Percentiles rank a stretch among this genome's conserved stretches.
Evolutionary conservation across 768 basidiomycete species (phyloP).

Genomic region (Mycena epipterygia): DNA sequence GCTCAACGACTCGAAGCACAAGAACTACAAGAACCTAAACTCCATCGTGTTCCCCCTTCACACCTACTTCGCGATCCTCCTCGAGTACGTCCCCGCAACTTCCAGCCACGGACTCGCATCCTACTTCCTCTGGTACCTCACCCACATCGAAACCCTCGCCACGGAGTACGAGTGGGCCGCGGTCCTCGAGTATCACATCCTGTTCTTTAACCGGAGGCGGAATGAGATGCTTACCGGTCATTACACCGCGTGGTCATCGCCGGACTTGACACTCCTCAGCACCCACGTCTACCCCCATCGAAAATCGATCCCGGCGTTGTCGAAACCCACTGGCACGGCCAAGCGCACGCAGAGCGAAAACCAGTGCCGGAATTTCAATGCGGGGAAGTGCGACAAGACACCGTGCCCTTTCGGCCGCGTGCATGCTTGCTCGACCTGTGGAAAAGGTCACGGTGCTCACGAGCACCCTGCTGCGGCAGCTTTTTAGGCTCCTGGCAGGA

Average conservation of each 20-base stretch:
- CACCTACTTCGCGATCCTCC: conserved; percentile 15
- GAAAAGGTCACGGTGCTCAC: conserved; percentile 10
- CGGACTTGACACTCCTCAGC: conserved; percentile 1
- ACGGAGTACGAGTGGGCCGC: too few species aligned
- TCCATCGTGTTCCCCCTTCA: conserved; percentile 2
- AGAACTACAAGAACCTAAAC: conserved; percentile 11
- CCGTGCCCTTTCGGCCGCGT: background rate
- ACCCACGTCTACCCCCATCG: background rate
- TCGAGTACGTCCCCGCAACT: background rate
- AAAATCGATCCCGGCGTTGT: background rate
- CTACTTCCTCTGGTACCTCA: conserved; percentile 15
- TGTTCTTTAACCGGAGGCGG: conserved; percentile 13
- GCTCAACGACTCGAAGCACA: conserved; percentile 15
- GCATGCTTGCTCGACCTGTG: conserved; percentile 5
- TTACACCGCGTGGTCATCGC: background rate
- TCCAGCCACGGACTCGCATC: too few species aligned
- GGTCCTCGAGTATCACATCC: too few species aligned
- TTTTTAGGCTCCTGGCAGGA: background rate
- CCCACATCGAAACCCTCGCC: background rate
- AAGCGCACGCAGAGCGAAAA: background rate
- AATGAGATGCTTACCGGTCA: background rate
- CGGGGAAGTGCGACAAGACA: background rate
- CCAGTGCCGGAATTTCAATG: background rate
- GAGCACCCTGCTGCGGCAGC: too few species aligned
- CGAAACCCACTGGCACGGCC: too few species aligned